These are phyloP conservation scores for Penicillium tannophilum DNA, from an alignment of 495 filamentous ascomycete species.

Conservation along the genomic window DNA sequence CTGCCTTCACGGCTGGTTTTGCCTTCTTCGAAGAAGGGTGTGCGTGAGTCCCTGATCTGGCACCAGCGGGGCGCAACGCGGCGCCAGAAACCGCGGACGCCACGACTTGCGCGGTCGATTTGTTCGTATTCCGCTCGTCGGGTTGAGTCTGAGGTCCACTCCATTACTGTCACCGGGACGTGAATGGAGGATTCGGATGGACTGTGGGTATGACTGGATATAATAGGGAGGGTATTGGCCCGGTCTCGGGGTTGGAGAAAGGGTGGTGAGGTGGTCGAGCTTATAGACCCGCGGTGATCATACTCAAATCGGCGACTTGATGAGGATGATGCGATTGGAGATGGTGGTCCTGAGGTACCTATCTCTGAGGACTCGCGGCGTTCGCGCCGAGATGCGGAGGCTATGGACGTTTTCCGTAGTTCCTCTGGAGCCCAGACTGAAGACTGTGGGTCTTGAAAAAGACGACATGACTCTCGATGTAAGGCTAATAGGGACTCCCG, in stretches of 20 bases:
- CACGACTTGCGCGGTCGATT: slow-evolving; percentile 51
- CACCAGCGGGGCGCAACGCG: slow-evolving; percentile 47
- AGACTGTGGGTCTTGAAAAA: slow-evolving; percentile 38
- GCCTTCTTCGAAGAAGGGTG: slow-evolving; percentile 46
- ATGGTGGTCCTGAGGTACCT: slow-evolving; percentile 24
- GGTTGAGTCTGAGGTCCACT: slow-evolving; percentile 52
- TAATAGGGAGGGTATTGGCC: slow-evolving; percentile 23
- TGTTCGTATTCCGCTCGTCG: slow-evolving; percentile 51
- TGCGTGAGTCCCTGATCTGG: slow-evolving; percentile 29
- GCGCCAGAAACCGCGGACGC: slow-evolving; percentile 48
- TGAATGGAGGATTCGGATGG: slow-evolving; percentile 32
- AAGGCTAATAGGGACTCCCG: slow-evolving; percentile 44
- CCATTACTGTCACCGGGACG: slow-evolving; percentile 47
- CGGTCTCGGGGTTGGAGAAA: slow-evolving; percentile 19
- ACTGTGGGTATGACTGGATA: slow-evolving; percentile 12
- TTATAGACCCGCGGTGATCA: slow-evolving; percentile 17
- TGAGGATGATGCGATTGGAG: slow-evolving; percentile 22
- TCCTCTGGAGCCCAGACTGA: slow-evolving; percentile 12
- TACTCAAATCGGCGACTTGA: slow-evolving; percentile 19
- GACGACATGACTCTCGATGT: slow-evolving; percentile 50
- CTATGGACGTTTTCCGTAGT: slow-evolving; percentile 9
- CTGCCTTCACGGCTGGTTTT: slow-evolving; percentile 48
- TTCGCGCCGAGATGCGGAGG: slow-evolving; percentile 15
- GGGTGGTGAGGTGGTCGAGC: slow-evolving; percentile 10
- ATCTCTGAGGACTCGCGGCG: slow-evolving; percentile 21